Percentiles rank a stretch among this genome's conserved stretches.
phyloP scores from a whole-genome alignment of 352 stramenopile species.

The Achlya hypogyna region DNA sequence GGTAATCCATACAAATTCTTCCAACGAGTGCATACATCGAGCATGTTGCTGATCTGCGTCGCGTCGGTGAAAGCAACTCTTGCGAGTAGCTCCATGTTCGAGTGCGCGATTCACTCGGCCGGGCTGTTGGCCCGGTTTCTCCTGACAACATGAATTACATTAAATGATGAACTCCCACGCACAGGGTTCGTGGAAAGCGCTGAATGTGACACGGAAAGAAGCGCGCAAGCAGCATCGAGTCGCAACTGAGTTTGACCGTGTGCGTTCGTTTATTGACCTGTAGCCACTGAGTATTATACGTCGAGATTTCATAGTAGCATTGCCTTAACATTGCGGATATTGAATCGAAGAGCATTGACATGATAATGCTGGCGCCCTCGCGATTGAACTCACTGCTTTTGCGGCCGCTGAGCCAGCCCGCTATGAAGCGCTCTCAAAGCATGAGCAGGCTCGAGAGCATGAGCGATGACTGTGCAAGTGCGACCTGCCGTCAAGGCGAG shows the following conservation, averaged over 20 bases:
- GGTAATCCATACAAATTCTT: no score
- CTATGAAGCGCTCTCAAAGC: slow-evolving; percentile 74
- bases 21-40: no score
- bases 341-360: slow-evolving; percentile 55
- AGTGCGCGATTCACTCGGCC: no score
- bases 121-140: no score
- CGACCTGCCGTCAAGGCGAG: slow-evolving; percentile 58
- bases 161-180: no score
- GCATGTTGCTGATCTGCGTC: no score
- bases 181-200: no score
- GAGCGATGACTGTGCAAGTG: slow-evolving; percentile 82
- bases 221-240: background rate
- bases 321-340: slow-evolving; percentile 43
- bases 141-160: no score
- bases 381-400: slow-evolving; percentile 46
- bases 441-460: slow-evolving; percentile 81
- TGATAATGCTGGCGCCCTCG: slow-evolving; percentile 45
- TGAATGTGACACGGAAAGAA: no score
- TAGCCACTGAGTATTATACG: background rate
- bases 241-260: background rate
- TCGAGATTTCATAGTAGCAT: no score
- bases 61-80: no score
- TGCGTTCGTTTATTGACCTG: background rate
- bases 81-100: no score
- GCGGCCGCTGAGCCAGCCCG: slow-evolving; percentile 27